Base-by-base conservation (phyloP, 2,329 filamentous ascomycete genomes). In the Penicillium griseofulvum region DNA sequence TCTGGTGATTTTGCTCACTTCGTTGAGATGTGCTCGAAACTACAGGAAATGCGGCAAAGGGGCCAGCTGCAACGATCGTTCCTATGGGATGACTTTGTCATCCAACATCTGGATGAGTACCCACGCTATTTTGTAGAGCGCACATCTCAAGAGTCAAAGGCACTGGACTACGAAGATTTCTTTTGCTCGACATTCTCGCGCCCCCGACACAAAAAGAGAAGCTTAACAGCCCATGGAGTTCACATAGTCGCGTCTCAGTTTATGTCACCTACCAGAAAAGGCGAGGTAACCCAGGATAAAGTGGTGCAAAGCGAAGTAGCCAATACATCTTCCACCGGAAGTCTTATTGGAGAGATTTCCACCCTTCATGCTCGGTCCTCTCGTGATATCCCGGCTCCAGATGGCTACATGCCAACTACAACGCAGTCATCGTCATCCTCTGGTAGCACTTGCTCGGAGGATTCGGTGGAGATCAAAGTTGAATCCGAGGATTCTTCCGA, bases 71-170 rank as follows among this genome's bases (percentile, higher is more conserved):
- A 68, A 36, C 66, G 69, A 48, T 75, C 71, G 12, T 73, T 69
- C 24, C 52, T 79, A 14, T 78, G 76, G 73, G 77, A 80, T 62
- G 77, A 79, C 58, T 79, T 77, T 54, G 63, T 79, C 48, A 76
- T 74, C 49, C 69, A 71, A 59, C 69, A 77, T 56, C 62, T 70
- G 7, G 56, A 66, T 16, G 67, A 71, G 26, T 80, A 77, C 55
- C 67, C 63, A 4, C 49, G 51, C n/a, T 72, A 79, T 56, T 44
- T 70, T 5, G 53, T 66, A 33, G 48, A 66, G n/a, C 66, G 65
- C 49, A 44, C 55, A 7, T 62, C 62, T 11, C 60, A 62, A 26
- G 62, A 64, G 0, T 62, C 68, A 4, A 62, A 71, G 33, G 55
- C 61, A 19, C 48, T 73, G 17, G 45, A 55, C 8, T 80, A 78